Base-by-base conservation (phyloP, 192 early-diverging fungal species). In the Neocallimastix lanati region DNA sequence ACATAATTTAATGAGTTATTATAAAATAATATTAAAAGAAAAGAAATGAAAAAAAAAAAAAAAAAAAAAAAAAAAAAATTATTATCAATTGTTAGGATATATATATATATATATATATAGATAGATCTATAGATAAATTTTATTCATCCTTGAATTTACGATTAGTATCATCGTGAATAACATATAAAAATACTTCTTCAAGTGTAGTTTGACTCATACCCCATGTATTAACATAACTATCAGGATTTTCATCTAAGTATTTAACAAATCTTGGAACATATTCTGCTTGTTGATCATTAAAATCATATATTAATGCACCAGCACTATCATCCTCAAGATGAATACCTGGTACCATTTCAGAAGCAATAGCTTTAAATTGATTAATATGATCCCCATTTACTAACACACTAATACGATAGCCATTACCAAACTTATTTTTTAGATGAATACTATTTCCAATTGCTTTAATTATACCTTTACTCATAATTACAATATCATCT, bases 361-460 rank as follows among this genome's bases (percentile, higher is more conserved):
- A 28, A 18, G 33, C 79, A 29, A 80, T 76, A n/a, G 25, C 2
- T n/a, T 80, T 35, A 28, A 76, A 76, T 29, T 9, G 2, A 25
- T 29, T n/a, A 76, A 80, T 16, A 33, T 67, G 16, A n/a, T 67
- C 50, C 0, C 21, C 76, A 29, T 37, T 28, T n/a, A 78, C 80
- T 27, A 80, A 76, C 6, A 80, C 80, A 76, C 35, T 58, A 78
- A 94, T 86, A 21, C 91, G 87, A 82, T 94, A 92, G 15, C 93
- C 93, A 13, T 88, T 85, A 15, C 92, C 92, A 84, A 91, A 93
- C 82, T 91, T 91, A 83, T 86, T 89, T 83, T 93, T 93, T 27
- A 93, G 82, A 78, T 86, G 88, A n/a, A 91, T 82, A 76, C 87
- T 86, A 76, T 87, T 91, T 29, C 92, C 92, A 4, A 92, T 77